These are phyloP conservation scores for Geum urbanum DNA, from an alignment of 306 rosid genomes.

Conservation along the genomic window DNA sequence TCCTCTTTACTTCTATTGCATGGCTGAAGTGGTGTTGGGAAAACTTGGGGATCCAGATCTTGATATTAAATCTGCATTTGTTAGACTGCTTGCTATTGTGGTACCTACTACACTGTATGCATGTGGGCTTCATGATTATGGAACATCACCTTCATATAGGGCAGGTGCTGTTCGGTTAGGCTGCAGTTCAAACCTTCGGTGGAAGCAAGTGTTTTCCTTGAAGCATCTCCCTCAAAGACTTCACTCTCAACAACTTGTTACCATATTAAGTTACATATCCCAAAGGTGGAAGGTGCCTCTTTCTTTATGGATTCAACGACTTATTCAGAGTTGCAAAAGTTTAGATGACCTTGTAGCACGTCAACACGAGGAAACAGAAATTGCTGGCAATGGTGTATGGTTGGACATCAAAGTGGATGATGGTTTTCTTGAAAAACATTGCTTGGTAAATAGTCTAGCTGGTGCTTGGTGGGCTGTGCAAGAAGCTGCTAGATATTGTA, in stretches of 20 bases:
- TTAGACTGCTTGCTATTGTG: constrained; percentile 60
- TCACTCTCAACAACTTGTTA: constrained; percentile 82
- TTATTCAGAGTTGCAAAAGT: constrained; percentile 67
- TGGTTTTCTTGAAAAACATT: constrained; percentile 57
- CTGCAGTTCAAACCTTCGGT: constrained; percentile 60
- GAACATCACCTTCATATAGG: constrained; percentile 39
- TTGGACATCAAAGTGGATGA: constrained; percentile 73
- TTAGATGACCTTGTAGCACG: constrained; percentile 49
- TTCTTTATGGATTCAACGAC: constrained; percentile 92
- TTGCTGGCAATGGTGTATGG: constrained; percentile 52
- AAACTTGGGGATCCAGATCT: constrained; percentile 84
- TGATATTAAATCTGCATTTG: constrained; percentile 59
- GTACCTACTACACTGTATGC: constrained; percentile 74
- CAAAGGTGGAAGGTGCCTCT: constrained; percentile 96
- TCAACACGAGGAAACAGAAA: constrained; percentile 72
- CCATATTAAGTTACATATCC: constrained; percentile 85
- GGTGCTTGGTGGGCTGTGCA: constrained; percentile 97
- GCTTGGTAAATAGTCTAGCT: constrained; percentile 78
- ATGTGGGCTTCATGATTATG: constrained; percentile 67
- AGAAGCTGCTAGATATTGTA: constrained; percentile 91
- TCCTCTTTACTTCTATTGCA: constrained; percentile 60
- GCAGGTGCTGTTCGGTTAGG: constrained; percentile 40
- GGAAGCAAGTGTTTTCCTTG: constrained; percentile 85
- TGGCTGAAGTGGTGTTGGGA: constrained; percentile 74
- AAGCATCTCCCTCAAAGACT: constrained; percentile 80